Percentiles rank a stretch among this genome's conserved stretches.
phyloP scores from a whole-genome alignment of 2,329 filamentous ascomycete species.

The Ambrosiella beaveri region DNA sequence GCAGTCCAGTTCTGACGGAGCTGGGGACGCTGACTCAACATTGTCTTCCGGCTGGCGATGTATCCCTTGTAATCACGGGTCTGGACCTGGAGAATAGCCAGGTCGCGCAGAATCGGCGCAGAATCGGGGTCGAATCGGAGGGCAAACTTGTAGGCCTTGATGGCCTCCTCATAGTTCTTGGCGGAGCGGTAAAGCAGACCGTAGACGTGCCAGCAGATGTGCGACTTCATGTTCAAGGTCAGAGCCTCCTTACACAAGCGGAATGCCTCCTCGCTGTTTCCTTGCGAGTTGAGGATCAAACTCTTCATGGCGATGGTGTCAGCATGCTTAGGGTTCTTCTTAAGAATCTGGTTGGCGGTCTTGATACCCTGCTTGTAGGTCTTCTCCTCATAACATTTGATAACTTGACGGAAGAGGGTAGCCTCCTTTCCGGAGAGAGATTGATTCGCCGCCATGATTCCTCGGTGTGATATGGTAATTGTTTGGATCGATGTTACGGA shows the following conservation, averaged over 20 bases:
- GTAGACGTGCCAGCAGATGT: conserved; percentile 99
- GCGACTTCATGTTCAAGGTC: conserved; percentile 94
- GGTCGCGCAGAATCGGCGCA: conserved; percentile 79
- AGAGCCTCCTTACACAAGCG: conserved; percentile 80
- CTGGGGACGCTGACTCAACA: conserved; percentile 70
- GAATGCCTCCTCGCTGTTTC: conserved; percentile 88
- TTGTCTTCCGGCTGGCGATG: conserved; percentile 69
- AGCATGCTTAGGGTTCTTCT: conserved; percentile 88
- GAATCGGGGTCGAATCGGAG: conserved; percentile 87
- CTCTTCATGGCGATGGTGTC: conserved; percentile 99
- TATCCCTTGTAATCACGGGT: conserved; percentile 94
- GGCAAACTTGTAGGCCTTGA: conserved; percentile 97
- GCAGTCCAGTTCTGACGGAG: conserved; percentile 92
- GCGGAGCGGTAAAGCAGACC: conserved; percentile 80
- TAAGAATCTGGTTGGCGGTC: conserved; percentile 87
- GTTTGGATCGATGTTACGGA: not conserved
- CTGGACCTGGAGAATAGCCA: conserved; percentile 85
- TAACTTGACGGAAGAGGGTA: conserved; percentile 83
- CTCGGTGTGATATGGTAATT: not conserved
- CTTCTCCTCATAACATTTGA: conserved; percentile 94
- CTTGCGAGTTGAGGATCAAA: conserved; percentile 81
- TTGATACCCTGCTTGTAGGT: conserved; percentile 94
- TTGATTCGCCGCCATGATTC: conserved; percentile 38
- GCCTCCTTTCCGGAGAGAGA: conserved; percentile 67
- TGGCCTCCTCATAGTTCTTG: conserved; percentile 98